phyloP scores from a whole-genome alignment of 2,329 filamentous ascomycete species.

The Pseudogymnoascus sp. region DNA sequence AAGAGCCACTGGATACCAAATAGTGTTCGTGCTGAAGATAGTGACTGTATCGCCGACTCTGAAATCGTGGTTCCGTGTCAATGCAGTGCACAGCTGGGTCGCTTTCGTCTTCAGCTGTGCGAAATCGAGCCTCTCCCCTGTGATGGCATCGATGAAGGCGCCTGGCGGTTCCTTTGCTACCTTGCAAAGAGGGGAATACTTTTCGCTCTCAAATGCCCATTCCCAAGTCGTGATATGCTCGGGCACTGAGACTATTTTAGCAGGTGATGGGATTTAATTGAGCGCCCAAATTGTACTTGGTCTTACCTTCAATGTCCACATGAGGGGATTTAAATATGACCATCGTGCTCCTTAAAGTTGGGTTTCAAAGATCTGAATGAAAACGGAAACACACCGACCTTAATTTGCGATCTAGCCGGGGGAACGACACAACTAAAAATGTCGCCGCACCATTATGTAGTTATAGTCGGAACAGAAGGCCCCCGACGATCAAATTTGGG shows the following conservation, averaged over 20 bases:
- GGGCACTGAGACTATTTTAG: conserved; percentile 35
- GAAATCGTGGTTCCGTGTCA: conserved; percentile 47
- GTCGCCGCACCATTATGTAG: too few species aligned
- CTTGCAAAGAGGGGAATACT: conserved; percentile 35
- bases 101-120: conserved; percentile 47
- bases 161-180: conserved; percentile 13
- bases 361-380: too few species aligned
- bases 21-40: conserved; percentile 54
- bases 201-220: conserved; percentile 48
- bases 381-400: too few species aligned
- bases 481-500: too few species aligned
- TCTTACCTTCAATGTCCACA: too few species aligned
- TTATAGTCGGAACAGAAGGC: too few species aligned
- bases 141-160: conserved; percentile 48
- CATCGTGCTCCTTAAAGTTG: too few species aligned
- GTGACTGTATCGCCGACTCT: conserved; percentile 46
- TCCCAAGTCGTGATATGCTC: conserved; percentile 48
- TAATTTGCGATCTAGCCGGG: too few species aligned
- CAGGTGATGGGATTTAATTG: background rate
- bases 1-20: conserved; percentile 60
- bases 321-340: too few species aligned
- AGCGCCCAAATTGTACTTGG: too few species aligned
- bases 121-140: conserved; percentile 49
- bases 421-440: too few species aligned
- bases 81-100: conserved; percentile 50